Evolutionary conservation across 495 filamentous ascomycete genomes (phyloP).

Genomic region (Talaromyces thailandensis): DNA sequence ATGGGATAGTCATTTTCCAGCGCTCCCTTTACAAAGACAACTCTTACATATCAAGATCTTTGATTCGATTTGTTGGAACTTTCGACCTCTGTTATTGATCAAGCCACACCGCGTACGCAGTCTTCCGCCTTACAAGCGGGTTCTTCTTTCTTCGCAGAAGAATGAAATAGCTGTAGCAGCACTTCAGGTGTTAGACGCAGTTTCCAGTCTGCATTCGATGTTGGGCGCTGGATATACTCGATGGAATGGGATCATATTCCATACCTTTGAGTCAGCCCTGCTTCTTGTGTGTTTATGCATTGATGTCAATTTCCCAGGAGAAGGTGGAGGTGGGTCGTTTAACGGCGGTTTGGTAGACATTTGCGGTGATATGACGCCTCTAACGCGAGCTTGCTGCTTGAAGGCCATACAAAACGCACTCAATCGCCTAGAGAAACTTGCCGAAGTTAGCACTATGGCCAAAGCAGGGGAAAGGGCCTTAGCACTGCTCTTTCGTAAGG

Average conservation of each 20-base stretch:
- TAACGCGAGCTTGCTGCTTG: background rate
- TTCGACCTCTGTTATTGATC: conserved; percentile 11
- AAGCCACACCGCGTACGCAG: background rate
- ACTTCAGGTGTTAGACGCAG: conserved; percentile 6
- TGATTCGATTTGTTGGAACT: conserved; percentile 19
- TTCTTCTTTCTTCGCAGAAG: conserved; percentile 12
- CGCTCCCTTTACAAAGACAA: conserved; percentile 15
- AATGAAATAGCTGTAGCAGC: conserved; percentile 11
- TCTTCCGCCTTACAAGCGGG: conserved; percentile 13
- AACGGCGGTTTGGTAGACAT: background rate
- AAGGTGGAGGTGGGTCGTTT: too few species aligned
- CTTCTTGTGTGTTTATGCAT: background rate
- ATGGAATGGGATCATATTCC: conserved; percentile 12
- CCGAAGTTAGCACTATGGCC: background rate
- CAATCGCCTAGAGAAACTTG: background rate
- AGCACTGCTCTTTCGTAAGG: too few species aligned
- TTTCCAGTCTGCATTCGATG: conserved; percentile 10
- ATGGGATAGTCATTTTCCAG: conserved; percentile 16
- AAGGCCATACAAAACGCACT: background rate
- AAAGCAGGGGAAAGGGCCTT: too few species aligned
- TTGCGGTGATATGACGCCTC: background rate
- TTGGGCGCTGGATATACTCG: conserved; percentile 13
- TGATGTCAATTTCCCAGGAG: background rate
- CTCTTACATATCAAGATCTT: conserved; percentile 18
- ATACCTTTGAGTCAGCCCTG: conserved; percentile 14